Evolutionary conservation across 257 asterid species (phyloP).

Genomic region (Scutellaria baicalensis): DNA sequence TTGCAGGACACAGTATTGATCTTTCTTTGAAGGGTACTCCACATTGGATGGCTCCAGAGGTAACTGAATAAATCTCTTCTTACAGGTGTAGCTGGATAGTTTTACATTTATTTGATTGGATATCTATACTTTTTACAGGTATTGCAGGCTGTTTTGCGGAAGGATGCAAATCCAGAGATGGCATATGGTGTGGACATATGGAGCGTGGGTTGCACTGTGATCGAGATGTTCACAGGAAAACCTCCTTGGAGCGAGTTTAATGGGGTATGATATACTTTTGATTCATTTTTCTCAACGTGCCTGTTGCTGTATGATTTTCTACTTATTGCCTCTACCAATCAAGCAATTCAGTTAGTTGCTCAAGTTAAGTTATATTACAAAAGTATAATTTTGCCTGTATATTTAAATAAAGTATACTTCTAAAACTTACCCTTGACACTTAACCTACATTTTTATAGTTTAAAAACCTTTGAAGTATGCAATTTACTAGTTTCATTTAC

Average conservation of each 20-base stretch:
- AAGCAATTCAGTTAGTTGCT: no score
- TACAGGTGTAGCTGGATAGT: neutral
- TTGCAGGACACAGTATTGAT: slow-evolving; percentile 32
- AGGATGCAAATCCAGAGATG: slow-evolving; percentile 57
- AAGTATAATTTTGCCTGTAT: no score
- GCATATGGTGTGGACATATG: slow-evolving; percentile 84
- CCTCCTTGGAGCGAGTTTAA: slow-evolving; percentile 79
- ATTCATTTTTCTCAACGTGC: neutral
- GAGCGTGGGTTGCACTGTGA: slow-evolving; percentile 90
- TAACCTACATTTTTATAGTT: no score
- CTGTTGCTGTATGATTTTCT: neutral
- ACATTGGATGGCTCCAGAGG: slow-evolving; percentile 99
- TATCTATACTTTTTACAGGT: slow-evolving; percentile 34
- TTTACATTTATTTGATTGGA: neutral
- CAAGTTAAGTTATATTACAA: no score
- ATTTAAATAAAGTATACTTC: no score
- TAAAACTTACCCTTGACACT: no score
- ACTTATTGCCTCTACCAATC: no score
- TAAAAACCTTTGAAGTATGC: no score
- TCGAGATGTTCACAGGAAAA: slow-evolving; percentile 82
- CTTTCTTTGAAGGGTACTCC: slow-evolving; percentile 88
- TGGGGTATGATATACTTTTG: slow-evolving; percentile 33
- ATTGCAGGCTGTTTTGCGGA: slow-evolving; percentile 69
- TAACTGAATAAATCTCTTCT: slow-evolving; percentile 11
- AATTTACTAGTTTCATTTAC: no score